Conservation (phyloP, 108 stramenopile species). For the Nitzschia inconspicua region DNA sequence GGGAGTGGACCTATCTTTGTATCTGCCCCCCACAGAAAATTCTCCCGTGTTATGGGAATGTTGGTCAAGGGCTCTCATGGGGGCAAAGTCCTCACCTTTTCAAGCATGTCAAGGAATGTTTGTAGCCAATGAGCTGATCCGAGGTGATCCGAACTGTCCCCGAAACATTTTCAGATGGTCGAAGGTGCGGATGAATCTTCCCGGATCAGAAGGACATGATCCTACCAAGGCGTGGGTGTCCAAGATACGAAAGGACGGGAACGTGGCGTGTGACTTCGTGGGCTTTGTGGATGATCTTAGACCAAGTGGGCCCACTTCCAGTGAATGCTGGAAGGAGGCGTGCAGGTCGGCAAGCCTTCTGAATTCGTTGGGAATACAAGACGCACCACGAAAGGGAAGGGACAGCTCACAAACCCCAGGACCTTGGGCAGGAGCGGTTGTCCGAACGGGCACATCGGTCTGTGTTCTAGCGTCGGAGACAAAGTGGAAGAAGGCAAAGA, state of each 20-base stretch:
- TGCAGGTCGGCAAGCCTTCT: not conserved
- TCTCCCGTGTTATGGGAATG: conserved; percentile 9
- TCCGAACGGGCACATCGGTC: not conserved
- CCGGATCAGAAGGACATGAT: conserved; percentile 24
- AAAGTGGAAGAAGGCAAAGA: too few species aligned
- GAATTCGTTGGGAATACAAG: conserved; percentile 46
- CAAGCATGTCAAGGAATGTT: conserved; percentile 1
- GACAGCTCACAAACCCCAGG: conserved; percentile 18
- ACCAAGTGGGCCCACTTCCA: not conserved
- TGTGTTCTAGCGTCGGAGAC: too few species aligned
- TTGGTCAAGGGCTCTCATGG: conserved; percentile 40
- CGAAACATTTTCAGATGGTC: conserved; percentile 39
- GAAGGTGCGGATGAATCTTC: conserved; percentile 24
- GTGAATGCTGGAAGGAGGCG: conserved; percentile 3
- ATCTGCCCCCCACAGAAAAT: too few species aligned
- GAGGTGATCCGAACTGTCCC: conserved; percentile 10
- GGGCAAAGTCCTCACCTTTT: conserved; percentile 36
- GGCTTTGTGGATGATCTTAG: conserved; percentile 44
- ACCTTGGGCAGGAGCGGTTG: conserved; percentile 46
- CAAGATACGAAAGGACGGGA: conserved; percentile 26
- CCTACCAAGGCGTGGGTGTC: conserved; percentile 33
- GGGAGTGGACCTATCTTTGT: too few species aligned
- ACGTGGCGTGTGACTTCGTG: conserved; percentile 30
- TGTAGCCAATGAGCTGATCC: conserved; percentile 9
- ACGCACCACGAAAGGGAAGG: conserved; percentile 42